A percentile compares a stretch with the other conserved stretches of the same genome.
Conservation (phyloP, 129 eudicot species). For the Lonicera japonica region DNA sequence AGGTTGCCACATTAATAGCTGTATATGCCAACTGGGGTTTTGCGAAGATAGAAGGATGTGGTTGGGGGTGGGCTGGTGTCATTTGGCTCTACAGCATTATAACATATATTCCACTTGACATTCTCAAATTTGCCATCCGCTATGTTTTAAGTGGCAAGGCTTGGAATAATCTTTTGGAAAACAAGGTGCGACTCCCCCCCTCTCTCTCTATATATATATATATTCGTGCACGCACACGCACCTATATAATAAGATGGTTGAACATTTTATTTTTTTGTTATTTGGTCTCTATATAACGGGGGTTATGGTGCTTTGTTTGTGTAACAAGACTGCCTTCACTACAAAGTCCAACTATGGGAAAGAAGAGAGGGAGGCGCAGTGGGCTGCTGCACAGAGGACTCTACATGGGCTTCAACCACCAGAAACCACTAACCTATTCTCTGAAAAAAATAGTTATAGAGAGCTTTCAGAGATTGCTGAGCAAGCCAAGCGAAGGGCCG, state of each 20-base stretch:
- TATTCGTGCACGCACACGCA: no score
- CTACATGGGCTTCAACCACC: conserved; percentile 35
- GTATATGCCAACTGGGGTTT: conserved; percentile 29
- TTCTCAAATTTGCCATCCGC: conserved; percentile 17
- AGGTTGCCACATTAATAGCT: conserved; percentile 37
- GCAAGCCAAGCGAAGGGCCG: conserved; percentile 32
- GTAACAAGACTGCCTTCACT: conserved; percentile 28
- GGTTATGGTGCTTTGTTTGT: background rate
- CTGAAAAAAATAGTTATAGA: conserved; percentile 30
- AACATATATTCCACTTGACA: conserved; percentile 37
- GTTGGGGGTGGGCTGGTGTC: conserved; percentile 47
- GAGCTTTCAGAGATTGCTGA: conserved; percentile 35
- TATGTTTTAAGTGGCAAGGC: conserved; percentile 17
- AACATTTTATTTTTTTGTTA: no score
- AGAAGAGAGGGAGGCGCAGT: conserved; percentile 34
- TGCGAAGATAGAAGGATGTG: conserved; percentile 32
- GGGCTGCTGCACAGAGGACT: conserved; percentile 29
- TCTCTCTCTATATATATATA: background rate
- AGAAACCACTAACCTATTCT: conserved; percentile 9
- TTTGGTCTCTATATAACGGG: no score
- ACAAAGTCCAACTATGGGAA: conserved; percentile 26
- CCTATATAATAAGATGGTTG: no score
- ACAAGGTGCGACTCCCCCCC: conserved; percentile 5
- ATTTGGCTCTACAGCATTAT: conserved; percentile 38
- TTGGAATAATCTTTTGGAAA: conserved; percentile 20